Percentiles rank a stretch among this genome's conserved stretches.
These are phyloP conservation scores for Sugiyamaella castrensis DNA, from an alignment of 1,139 yeast genomes.

Conservation along the genomic window DNA sequence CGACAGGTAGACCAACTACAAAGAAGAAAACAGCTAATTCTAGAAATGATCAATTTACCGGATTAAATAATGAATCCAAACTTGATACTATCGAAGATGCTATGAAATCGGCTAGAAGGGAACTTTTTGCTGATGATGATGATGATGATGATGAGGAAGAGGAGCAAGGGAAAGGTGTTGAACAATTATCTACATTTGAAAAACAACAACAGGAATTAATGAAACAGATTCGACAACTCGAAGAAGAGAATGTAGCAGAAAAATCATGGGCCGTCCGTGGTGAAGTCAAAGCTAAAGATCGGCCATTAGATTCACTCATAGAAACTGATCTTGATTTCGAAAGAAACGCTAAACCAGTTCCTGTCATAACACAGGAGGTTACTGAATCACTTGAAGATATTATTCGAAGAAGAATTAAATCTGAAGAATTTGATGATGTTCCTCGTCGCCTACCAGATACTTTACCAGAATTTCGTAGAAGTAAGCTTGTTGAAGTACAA, in stretches of 20 bases:
- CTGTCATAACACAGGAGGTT: constrained; percentile 84
- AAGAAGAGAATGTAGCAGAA: constrained; percentile 82
- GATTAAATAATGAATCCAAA: constrained; percentile 61
- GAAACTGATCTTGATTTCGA: constrained; percentile 66
- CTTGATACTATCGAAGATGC: constrained; percentile 50
- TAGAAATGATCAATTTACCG: constrained; percentile 46
- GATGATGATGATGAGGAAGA: constrained; percentile 35
- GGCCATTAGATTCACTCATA: constrained; percentile 79
- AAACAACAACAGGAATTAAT: constrained; percentile 76
- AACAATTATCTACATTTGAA: constrained; percentile 70
- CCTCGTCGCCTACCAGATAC: constrained; percentile 66
- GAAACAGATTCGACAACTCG: constrained; percentile 72
- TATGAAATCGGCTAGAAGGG: constrained; percentile 53
- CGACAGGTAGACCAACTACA: constrained; percentile 38
- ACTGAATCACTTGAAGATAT: constrained; percentile 86
- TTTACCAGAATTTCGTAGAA: constrained; percentile 52
- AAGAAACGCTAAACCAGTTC: constrained; percentile 78
- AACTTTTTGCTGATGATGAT: constrained; percentile 51
- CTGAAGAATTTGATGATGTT: constrained; percentile 77
- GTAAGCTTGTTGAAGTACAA: constrained; percentile 57
- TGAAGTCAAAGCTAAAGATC: constrained; percentile 75
- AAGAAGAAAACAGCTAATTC: no score
- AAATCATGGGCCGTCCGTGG: constrained; percentile 95
- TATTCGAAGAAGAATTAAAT: constrained; percentile 74
- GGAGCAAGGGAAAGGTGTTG: constrained; percentile 34